Conservation (phyloP, 257 asterid genomes). For the Agastache rugosa region DNA sequence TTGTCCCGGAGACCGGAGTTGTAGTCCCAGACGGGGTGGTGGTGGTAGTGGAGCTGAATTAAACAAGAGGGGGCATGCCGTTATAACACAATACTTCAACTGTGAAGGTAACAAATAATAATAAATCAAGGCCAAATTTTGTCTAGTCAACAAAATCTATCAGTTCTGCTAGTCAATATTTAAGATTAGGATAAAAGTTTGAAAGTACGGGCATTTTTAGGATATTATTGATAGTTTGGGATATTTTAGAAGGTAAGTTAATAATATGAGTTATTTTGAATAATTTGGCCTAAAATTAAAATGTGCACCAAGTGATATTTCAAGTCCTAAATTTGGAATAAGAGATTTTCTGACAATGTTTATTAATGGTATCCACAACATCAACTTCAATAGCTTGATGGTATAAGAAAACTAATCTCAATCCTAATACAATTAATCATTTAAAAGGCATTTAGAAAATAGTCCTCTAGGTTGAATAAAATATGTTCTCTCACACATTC, state of each 20-base stretch:
- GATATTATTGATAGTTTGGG: too few relatives aligned
- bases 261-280: too few relatives aligned
- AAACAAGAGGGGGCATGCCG: background rate
- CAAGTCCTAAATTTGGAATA: too few relatives aligned
- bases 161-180: too few relatives aligned
- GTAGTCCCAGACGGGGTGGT: slow-evolving; percentile 36
- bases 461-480: background rate
- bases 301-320: too few relatives aligned
- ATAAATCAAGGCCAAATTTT: background rate
- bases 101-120: background rate
- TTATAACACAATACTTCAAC: background rate
- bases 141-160: too few relatives aligned
- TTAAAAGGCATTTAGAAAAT: background rate
- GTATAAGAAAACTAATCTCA: background rate
- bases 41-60: slow-evolving; percentile 31
- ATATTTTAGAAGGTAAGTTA: too few relatives aligned
- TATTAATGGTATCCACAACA: background rate
- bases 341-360: too few relatives aligned
- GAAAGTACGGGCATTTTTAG: too few relatives aligned
- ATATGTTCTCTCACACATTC: background rate
- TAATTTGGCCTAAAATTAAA: too few relatives aligned
- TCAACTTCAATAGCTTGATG: background rate
- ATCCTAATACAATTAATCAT: background rate
- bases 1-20: slow-evolving; percentile 44
- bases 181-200: too few relatives aligned